Percentiles rank a stretch among this genome's conserved stretches.
Conservation (phyloP, 805 yeast genomes). For the Ogataea trehalophila region DNA sequence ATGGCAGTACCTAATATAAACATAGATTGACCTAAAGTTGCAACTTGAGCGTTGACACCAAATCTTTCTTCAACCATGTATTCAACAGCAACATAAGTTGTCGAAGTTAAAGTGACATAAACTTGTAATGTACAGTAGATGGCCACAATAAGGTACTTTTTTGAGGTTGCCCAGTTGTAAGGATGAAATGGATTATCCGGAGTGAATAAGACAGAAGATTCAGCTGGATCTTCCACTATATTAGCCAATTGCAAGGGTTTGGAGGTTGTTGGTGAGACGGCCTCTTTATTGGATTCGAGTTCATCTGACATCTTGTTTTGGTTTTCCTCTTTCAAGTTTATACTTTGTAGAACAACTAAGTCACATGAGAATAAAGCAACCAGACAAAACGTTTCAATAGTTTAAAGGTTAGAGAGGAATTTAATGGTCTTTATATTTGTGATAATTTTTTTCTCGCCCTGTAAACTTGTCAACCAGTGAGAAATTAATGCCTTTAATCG, state of each 20-base stretch:
- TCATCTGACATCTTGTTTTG: too few species aligned
- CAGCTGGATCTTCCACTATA: constrained; percentile 25
- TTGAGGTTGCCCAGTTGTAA: constrained; percentile 25
- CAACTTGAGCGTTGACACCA: constrained; percentile 26
- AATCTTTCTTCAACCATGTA: constrained; percentile 24
- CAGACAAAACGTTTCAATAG: too few species aligned
- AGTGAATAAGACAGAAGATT: constrained; percentile 24
- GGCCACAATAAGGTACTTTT: constrained; percentile 22
- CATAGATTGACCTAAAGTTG: constrained; percentile 32
- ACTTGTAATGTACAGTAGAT: constrained; percentile 28
- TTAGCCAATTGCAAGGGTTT: constrained; percentile 22
- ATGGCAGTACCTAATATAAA: constrained; percentile 33
- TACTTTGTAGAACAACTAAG: too few species aligned
- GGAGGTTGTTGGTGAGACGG: constrained; percentile 10
- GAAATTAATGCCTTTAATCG: too few species aligned
- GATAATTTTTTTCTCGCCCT: too few species aligned
- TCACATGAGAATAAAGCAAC: too few species aligned
- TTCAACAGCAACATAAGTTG: constrained; percentile 30
- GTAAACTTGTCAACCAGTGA: too few species aligned
- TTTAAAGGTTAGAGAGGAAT: too few species aligned
- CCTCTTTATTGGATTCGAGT: too few species aligned
- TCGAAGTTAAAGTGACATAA: constrained; percentile 30
- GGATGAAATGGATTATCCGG: constrained; percentile 31
- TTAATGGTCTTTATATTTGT: too few species aligned
- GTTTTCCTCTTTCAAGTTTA: too few species aligned